Base-by-base conservation (phyloP, 148 eudicot genomes). In the Polygonum maritimum region DNA sequence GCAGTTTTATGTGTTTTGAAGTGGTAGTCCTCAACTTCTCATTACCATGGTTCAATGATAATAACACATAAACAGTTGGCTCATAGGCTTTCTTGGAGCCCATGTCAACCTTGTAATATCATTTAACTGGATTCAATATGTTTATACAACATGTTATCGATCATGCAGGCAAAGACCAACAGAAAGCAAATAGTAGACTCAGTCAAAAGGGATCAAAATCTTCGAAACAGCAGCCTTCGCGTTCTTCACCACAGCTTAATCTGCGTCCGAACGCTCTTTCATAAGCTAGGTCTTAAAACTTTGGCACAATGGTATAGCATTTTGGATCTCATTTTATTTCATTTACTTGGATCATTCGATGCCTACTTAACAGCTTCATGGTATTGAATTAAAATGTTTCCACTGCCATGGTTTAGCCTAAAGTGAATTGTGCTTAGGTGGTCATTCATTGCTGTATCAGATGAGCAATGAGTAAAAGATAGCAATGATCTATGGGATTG, bases 271-370 rank as follows among this genome's bases (percentile, higher is more conserved):
- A 11, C 44, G 38, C 71, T 67, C 71, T 44, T 8, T 36, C 44
- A 67, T 10, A 67, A 67, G 21, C 71, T 67, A 35, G 45, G 19
- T 33, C 71, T 38, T 67, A 15, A 67, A 67, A 7, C 44, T 67
- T 38, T 67, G 71, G 45, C 44, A 36, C 71, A 38, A 67, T 67
- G 71, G 71, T 67, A 57, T 21, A 67, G 16, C 44, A 21, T 67
- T 36, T 67, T 4, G 15, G 14, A 49, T 49, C 18, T 49, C 54
- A 12, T 12, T 12, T 49, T 49, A 12, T 49, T 49, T 49, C 14
- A 12, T 2, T 49, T 49, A 49, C 16, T 49, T 12, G 15, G 54
- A 49, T 49, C 51, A 48, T 8, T 49, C 54, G 0, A 41, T 41
- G 45, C 9, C 45, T 6, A 41, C 45, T 41, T 41, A 41, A 41